phyloP scores from a whole-genome alignment of 257 asterid genomes.

The Oldenlandia corymbosa region DNA sequence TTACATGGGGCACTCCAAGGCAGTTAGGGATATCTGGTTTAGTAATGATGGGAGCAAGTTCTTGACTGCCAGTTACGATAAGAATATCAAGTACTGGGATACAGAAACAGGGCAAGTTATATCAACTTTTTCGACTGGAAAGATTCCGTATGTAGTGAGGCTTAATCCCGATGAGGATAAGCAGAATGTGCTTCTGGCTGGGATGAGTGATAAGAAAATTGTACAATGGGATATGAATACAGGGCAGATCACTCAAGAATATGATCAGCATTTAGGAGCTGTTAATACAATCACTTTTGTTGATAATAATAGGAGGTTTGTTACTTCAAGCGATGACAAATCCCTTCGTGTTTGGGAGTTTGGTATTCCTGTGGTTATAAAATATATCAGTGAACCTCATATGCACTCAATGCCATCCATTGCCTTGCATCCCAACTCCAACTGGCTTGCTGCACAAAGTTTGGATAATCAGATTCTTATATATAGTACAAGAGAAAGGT shows the following conservation, averaged over 20 bases:
- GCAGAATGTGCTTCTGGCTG: conserved; percentile 92
- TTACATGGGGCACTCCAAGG: conserved; percentile 95
- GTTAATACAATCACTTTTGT: conserved; percentile 95
- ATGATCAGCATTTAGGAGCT: conserved; percentile 98
- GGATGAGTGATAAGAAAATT: conserved; percentile 98
- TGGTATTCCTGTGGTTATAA: conserved; percentile 96
- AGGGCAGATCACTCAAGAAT: conserved; percentile 97
- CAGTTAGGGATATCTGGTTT: conserved; percentile 89
- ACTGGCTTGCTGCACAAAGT: conserved; percentile 98
- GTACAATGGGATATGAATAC: conserved; percentile 98
- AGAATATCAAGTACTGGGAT: conserved; percentile 98
- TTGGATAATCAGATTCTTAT: conserved; percentile 98
- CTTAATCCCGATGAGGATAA: conserved; percentile 97
- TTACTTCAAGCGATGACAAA: conserved; percentile 95
- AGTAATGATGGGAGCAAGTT: conserved; percentile 87
- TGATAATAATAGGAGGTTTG: conserved; percentile 93
- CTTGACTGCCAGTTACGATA: conserved; percentile 90
- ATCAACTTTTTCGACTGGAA: conserved; percentile 86
- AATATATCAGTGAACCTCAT: conserved; percentile 96
- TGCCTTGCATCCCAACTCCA: conserved; percentile 77
- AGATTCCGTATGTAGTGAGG: conserved; percentile 88
- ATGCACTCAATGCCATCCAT: conserved; percentile 99
- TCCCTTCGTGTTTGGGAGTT: conserved; percentile 96
- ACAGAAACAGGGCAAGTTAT: conserved; percentile 97
- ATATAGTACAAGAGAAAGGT: conserved; percentile 87